Evolutionary conservation across 768 basidiomycete species (phyloP).

Genomic region (Goffeauzyma gilvescens): DNA sequence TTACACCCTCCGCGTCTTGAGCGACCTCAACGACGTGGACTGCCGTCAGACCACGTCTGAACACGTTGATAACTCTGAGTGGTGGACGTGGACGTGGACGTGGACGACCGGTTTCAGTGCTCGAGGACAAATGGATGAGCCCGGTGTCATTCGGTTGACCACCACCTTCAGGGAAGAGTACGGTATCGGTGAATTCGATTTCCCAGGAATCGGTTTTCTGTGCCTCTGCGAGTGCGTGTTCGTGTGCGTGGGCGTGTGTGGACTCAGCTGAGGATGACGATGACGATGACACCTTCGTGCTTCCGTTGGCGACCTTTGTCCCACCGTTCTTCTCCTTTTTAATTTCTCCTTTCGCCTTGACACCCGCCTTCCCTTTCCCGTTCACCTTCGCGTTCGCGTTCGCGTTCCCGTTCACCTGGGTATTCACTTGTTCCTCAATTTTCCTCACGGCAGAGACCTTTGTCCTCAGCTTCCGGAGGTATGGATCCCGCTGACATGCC

Average conservation of each 20-base stretch:
- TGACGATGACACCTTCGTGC: too few relatives aligned
- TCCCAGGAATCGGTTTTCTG: conserved; percentile 20
- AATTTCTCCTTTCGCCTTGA: background rate
- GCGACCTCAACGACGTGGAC: conserved; percentile 25
- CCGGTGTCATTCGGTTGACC: conserved; percentile 30
- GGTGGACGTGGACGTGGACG: background rate
- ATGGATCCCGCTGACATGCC: conserved; percentile 28
- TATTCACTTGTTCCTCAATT: background rate
- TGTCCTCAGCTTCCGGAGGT: conserved; percentile 9
- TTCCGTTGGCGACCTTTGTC: background rate
- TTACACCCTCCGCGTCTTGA: background rate
- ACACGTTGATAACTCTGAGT: conserved; percentile 8
- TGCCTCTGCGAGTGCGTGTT: too few relatives aligned
- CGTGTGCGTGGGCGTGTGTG: too few relatives aligned
- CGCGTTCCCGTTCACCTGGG: conserved; percentile 12
- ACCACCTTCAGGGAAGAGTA: conserved; percentile 32
- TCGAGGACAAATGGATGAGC: conserved; percentile 6
- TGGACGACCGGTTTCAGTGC: too few relatives aligned
- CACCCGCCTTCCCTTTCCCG: conserved; percentile 2
- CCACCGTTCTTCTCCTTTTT: background rate
- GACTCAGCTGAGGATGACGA: too few relatives aligned
- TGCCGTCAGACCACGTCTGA: conserved; percentile 19
- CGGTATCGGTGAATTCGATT: conserved; percentile 26
- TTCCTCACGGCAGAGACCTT: background rate
- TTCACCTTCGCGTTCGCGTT: conserved; percentile 12